Conservation (phyloP, 345 rosid species). For the Gossypium ekmanianum region DNA sequence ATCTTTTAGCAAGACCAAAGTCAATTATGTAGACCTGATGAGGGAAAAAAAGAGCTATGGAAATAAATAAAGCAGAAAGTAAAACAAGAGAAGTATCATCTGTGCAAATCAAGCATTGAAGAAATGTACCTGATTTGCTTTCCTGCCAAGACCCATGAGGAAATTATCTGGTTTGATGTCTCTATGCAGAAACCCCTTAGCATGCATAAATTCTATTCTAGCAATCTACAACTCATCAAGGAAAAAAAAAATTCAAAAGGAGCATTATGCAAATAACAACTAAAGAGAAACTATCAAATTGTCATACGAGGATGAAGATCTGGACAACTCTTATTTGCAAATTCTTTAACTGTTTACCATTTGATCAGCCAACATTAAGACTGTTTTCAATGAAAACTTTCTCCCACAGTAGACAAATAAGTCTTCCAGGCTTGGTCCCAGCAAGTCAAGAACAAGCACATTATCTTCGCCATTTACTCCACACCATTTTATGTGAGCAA, state of each 20-base stretch:
- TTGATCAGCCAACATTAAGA: constrained; percentile 62
- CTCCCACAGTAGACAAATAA: constrained; percentile 63
- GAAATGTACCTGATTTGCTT: constrained; percentile 46
- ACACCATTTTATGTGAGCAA: constrained; percentile 46
- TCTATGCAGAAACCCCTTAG: constrained; percentile 68
- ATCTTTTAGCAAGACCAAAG: constrained; percentile 83
- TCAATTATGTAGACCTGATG: constrained; percentile 62
- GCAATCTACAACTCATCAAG: constrained; percentile 37
- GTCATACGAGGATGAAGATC: background rate
- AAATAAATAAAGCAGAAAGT: background rate
- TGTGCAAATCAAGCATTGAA: constrained; percentile 11
- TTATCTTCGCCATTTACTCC: constrained; percentile 56
- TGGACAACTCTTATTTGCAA: constrained; percentile 1
- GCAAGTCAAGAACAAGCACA: constrained; percentile 47
- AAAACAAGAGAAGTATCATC: background rate
- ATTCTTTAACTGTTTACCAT: constrained; percentile 39
- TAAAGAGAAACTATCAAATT: background rate
- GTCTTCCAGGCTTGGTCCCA: constrained; percentile 71
- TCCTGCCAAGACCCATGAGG: constrained; percentile 75
- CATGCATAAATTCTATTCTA: constrained; percentile 60
- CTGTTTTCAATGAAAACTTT: constrained; percentile 62
- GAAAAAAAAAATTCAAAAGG: background rate
- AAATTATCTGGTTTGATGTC: constrained; percentile 81
- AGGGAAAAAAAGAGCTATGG: background rate
- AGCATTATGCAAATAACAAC: background rate